Base-by-base conservation (phyloP, 2,329 filamentous ascomycete species). In the Boeremia exigua region DNA sequence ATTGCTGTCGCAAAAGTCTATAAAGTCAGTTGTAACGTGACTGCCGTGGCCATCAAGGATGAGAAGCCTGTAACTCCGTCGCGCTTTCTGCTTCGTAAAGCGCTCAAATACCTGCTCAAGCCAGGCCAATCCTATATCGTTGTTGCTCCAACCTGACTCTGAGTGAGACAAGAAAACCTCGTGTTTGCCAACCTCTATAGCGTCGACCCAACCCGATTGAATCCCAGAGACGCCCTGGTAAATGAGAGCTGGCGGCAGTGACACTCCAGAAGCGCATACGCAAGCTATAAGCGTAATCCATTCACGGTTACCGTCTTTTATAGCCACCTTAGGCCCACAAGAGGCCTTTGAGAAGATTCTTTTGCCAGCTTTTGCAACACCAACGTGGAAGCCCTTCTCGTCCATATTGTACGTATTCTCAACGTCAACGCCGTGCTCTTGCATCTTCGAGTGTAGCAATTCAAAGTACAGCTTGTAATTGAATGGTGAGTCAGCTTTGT, bases 401-500 rank as follows among this genome's bases (percentile, higher is more conserved):
- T n/a, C n/a, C n/a, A n/a, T n/a, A n/a, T n/a, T n/a, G 17, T 12
- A 25, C 6, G 23, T 14, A 27, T 33, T 33, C 37, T 14, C 12
- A 23, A 11, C 36, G 7, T 40, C 19, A 14, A 40, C 6, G 12
- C 28, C 7, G 12, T 40, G 28, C 12, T 40, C 7, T 2, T 3
- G 12, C 7, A 40, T 12, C 37, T 40, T 40, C 2, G 7, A 11
- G 19, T 14, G 37, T 27, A 40, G 37, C 10, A 40, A 9, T 3
- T 40, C 19, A 12, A 40, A 40, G 23, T 40, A 40, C 7, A 40
- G 19, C 10, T 14, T 27, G n/a, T 40, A 38, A 7, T 38, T 38
- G 2, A 4, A 6, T 3, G 4, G 2, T 2, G 36, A 38, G 10
- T 38, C 36, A 25, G 60, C 66, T 33, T 60, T 56, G 19, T 67